Percentiles rank a stretch among this genome's conserved stretches.
Conservation (phyloP, 352 stramenopile genomes). For the Saprolegnia parasitica region DNA sequence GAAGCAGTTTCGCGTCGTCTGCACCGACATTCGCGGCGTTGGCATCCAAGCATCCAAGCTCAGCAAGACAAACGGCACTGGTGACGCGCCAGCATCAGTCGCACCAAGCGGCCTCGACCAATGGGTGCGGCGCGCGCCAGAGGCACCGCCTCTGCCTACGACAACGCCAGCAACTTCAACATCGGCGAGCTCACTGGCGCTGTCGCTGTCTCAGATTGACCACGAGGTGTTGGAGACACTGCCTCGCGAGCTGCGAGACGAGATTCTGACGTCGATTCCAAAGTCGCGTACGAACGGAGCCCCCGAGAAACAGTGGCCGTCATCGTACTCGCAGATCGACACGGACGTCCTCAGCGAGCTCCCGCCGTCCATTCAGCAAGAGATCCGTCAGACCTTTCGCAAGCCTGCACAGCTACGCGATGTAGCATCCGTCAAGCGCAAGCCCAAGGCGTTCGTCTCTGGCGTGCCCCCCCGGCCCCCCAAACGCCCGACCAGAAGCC, state of each 20-base stretch:
- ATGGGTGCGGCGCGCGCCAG: neutral
- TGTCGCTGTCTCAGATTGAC: slow-evolving; percentile 59
- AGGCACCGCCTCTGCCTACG: neutral
- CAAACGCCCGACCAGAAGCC: neutral
- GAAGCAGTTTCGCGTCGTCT: slow-evolving; percentile 50
- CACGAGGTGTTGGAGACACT: slow-evolving; percentile 56
- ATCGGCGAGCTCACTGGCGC: neutral
- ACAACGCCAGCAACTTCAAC: no score
- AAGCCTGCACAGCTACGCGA: slow-evolving; percentile 3
- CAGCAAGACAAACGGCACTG: neutral
- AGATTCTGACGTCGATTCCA: slow-evolving; percentile 45
- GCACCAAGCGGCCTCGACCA: neutral
- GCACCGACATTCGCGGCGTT: slow-evolving; percentile 61
- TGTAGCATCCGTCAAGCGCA: neutral
- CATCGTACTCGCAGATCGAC: slow-evolving; percentile 60
- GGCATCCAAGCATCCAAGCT: slow-evolving; percentile 72
- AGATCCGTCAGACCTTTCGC: slow-evolving; percentile 37
- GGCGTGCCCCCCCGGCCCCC: neutral
- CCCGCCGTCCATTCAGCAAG: slow-evolving; percentile 55
- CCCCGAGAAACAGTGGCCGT: slow-evolving; percentile 33
- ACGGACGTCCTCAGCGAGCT: slow-evolving; percentile 68
- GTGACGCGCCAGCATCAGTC: neutral
- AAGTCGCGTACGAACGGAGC: slow-evolving; percentile 31
- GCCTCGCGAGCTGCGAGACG: slow-evolving; percentile 44
- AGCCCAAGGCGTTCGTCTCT: neutral